These are phyloP conservation scores for Malus orientalis DNA, from an alignment of 306 rosid genomes.

Conservation along the genomic window DNA sequence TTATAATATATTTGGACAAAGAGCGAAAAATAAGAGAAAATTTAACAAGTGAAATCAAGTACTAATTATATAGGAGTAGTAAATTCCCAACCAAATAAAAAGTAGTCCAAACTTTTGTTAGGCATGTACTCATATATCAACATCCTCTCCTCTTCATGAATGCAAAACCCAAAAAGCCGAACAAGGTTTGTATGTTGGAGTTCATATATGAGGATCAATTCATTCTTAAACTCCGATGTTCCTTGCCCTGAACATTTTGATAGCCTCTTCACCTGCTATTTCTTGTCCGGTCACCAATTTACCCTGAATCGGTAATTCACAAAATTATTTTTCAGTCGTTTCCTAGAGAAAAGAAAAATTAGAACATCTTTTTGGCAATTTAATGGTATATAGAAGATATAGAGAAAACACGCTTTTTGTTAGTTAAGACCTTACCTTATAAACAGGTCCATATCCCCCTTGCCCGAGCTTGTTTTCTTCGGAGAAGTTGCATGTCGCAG, in stretches of 20 bases:
- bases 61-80: not conserved
- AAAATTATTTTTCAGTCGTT: not conserved
- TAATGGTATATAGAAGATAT: not conserved
- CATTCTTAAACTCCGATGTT: not conserved
- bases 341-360: not conserved
- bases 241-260: conserved; percentile 12
- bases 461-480: not conserved
- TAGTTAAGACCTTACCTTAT: not conserved
- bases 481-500: not conserved
- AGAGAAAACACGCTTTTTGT: not conserved
- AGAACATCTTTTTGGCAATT: too few species aligned
- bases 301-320: conserved; percentile 9
- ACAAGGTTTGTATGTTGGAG: conserved; percentile 1
- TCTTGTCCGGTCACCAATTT: conserved; percentile 2
- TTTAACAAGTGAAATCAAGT: not conserved
- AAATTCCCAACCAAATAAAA: not conserved
- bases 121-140: conserved; percentile 6
- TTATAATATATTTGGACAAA: not conserved
- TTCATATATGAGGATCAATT: not conserved
- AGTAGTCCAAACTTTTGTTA: conserved; percentile 5
- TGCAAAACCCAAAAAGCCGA: conserved; percentile 3
- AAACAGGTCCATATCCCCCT: conserved; percentile 8
- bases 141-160: conserved; percentile 1
- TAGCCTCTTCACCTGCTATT: conserved; percentile 33
- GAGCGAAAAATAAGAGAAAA: not conserved